Evolutionary conservation across 805 yeast species (phyloP).

Genomic region (Komagataella phaffii): DNA sequence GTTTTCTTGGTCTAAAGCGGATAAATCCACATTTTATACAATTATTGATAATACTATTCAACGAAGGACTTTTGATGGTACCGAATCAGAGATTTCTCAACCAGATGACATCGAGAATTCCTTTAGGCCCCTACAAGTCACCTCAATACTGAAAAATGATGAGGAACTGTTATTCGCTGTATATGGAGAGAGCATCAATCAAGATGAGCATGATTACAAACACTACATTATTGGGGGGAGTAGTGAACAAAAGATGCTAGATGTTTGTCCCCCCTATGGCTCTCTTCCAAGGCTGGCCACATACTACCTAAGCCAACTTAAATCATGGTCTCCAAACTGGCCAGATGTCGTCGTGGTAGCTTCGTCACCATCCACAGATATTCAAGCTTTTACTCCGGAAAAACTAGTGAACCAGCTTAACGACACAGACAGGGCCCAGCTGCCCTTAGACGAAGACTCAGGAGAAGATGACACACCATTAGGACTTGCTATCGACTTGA

Average conservation of each 20-base stretch:
- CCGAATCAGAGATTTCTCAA: background rate
- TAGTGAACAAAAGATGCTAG: constrained; percentile 14
- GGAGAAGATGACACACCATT: constrained; percentile 60
- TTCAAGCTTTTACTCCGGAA: constrained; percentile 28
- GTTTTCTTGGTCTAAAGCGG: background rate
- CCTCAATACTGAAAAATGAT: background rate
- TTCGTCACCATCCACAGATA: constrained; percentile 53
- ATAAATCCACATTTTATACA: background rate
- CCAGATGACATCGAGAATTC: background rate
- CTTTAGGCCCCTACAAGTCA: background rate
- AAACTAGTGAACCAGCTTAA: constrained; percentile 35
- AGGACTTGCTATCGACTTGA: constrained; percentile 55
- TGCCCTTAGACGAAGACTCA: constrained; percentile 56
- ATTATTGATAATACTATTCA: background rate
- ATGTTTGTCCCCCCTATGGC: constrained; percentile 40
- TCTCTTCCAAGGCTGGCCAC: constrained; percentile 30
- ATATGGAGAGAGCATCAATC: background rate
- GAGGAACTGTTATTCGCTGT: background rate
- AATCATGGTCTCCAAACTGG: constrained; percentile 24
- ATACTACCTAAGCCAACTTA: constrained; percentile 27
- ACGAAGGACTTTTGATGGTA: background rate
- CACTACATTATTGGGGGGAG: background rate
- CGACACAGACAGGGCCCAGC: constrained; percentile 59
- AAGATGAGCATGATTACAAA: background rate
- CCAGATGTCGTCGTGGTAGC: constrained; percentile 31